These are phyloP conservation scores for Phaeophleospora eucalypticola DNA, from an alignment of 2,329 filamentous ascomycete genomes.

Conservation along the genomic window DNA sequence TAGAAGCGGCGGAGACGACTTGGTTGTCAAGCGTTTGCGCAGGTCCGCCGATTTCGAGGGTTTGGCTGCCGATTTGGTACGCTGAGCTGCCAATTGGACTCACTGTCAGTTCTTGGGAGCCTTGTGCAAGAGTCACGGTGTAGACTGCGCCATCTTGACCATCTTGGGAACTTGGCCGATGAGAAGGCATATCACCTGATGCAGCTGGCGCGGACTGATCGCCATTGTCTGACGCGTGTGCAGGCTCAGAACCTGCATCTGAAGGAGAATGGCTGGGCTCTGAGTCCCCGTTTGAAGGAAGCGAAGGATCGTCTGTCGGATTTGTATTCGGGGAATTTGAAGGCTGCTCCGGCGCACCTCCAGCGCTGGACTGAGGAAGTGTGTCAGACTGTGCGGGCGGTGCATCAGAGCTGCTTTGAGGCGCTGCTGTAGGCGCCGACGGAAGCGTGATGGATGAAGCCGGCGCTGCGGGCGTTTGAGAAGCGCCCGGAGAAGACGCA, in stretches of 20 bases:
- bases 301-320: no score
- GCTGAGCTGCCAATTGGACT: not conserved
- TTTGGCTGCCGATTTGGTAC: not conserved
- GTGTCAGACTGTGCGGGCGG: not conserved
- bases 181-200: no score
- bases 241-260: no score
- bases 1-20: not conserved
- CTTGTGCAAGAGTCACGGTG: no score
- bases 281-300: no score
- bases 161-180: no score
- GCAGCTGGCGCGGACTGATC: no score
- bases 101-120: not conserved
- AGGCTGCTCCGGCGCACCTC: not conserved
- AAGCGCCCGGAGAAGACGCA: not conserved
- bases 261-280: no score
- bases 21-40: not conserved
- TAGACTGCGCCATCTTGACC: not conserved
- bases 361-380: not conserved
- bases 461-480: not conserved
- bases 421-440: not conserved
- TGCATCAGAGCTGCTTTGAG: not conserved
- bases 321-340: not conserved
- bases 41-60: not conserved
- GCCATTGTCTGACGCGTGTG: no score
- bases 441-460: not conserved